phyloP scores from a whole-genome alignment of 306 rosid species.

The Fragaria vesca region DNA sequence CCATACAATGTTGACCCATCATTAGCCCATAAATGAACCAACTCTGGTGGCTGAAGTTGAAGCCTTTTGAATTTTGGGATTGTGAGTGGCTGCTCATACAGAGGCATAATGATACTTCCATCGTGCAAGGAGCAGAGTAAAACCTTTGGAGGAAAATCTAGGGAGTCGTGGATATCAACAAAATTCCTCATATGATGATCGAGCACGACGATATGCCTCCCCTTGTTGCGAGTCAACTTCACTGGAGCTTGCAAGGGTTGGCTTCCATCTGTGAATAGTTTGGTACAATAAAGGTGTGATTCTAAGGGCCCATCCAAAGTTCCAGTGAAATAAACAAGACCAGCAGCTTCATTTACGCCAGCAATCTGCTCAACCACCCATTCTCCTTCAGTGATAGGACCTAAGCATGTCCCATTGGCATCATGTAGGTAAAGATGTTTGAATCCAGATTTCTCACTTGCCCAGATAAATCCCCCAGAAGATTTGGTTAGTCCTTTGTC shows the following conservation, averaged over 20 bases:
- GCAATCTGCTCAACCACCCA: conserved; percentile 99
- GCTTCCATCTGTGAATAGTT: conserved; percentile 55
- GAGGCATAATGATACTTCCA: conserved; percentile 66
- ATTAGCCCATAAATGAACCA: conserved; percentile 52
- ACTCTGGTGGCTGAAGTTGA: conserved; percentile 82
- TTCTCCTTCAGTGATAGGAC: conserved; percentile 87
- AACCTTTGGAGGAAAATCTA: conserved; percentile 75
- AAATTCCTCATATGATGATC: conserved; percentile 81
- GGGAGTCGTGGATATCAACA: conserved; percentile 78
- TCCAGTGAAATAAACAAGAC: conserved; percentile 83
- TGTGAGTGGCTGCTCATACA: conserved; percentile 59
- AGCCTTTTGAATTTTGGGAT: conserved; percentile 62
- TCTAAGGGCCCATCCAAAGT: conserved; percentile 86
- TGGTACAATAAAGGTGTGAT: conserved; percentile 68
- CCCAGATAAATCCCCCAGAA: conserved; percentile 93
- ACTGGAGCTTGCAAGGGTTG: conserved; percentile 59
- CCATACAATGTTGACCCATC: conserved; percentile 75
- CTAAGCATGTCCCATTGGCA: conserved; percentile 66
- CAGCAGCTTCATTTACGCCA: conserved; percentile 81
- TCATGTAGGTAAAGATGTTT: conserved; percentile 88
- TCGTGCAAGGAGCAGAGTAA: conserved; percentile 77
- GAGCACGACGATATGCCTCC: conserved; percentile 78
- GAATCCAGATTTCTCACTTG: conserved; percentile 92
- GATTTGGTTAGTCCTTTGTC: conserved; percentile 65
- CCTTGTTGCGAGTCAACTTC: conserved; percentile 73